Base-by-base conservation (phyloP, 495 filamentous ascomycete species). In the Lasiosphaeriaceae sp. region DNA sequence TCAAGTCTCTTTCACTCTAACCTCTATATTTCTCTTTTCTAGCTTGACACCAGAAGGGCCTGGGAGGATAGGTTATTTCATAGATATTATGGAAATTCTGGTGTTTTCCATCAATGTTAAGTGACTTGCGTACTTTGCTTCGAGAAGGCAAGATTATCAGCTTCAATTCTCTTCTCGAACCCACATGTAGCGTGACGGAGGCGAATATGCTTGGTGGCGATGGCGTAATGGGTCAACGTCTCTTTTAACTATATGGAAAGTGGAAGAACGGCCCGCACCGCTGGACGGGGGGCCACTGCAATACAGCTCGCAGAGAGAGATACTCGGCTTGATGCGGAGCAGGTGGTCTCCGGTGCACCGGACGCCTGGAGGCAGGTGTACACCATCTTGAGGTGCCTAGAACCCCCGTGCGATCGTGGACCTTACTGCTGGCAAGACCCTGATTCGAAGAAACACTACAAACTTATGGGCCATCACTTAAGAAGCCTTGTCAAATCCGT, bases 41-140 rank as follows among this genome's bases (percentile, higher is more conserved):
- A 57, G 54, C 54, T 21, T 57, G 47, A 57, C 47, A 57, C 37
- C 20, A 51, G 54, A 50, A 57, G 54, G 31, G 54, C 29, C 47
- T 37, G 54, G 47, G 47, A 50, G 46, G 47, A 50, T 49, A 22
- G 47, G 47, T 50, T 23, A 50, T 20, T 57, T 50, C 50, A 51
- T 57, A 57, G 54, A 50, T 57, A 51, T 55, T 47, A 21, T 47
- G 6, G 19, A 31, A 31, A 31, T 31, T 31, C 26, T n/a, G n/a
- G n/a, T n/a, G n/a, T n/a, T n/a, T 43, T 43, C 39, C 39, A 43
- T 43, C 39, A 2, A 43, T 43, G 39, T 43, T n/a, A 2, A 43
- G 39, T 43, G 39, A 11, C 39, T 2, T 43, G 48, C 12, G 47
- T 55, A 47, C 8, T 9, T 48, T 29, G 22, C 22, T 54, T 54